Conservation (phyloP, 495 filamentous ascomycete species). For the Glarea lozoyensis region DNA sequence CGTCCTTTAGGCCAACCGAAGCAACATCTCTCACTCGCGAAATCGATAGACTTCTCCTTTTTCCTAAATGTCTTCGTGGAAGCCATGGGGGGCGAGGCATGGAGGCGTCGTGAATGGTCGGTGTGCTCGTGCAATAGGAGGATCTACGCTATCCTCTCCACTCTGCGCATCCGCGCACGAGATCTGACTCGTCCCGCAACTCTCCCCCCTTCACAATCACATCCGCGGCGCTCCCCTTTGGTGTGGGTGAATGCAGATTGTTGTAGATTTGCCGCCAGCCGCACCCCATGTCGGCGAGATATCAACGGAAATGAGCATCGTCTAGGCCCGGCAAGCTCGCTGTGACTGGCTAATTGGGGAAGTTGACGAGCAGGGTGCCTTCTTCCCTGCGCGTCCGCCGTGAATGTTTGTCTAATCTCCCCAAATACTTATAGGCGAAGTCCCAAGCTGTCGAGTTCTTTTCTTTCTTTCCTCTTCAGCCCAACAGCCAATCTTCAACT, state of each 20-base stretch:
- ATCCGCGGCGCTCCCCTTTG: background rate
- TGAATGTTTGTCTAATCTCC: constrained; percentile 16
- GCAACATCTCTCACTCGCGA: too few species aligned
- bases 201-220: background rate
- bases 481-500: constrained; percentile 36
- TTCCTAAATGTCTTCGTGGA: too few species aligned
- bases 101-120: too few species aligned
- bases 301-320: background rate
- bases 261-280: constrained; percentile 5
- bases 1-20: too few species aligned
- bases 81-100: too few species aligned
- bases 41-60: too few species aligned
- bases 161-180: too few species aligned
- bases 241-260: background rate
- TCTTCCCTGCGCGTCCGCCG: constrained; percentile 1
- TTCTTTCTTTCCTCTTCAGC: constrained; percentile 37
- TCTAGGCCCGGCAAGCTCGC: background rate
- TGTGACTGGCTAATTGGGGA: too few species aligned
- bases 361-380: background rate
- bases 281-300: constrained; percentile 2
- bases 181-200: too few species aligned
- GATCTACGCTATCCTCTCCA: too few species aligned
- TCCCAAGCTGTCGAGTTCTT: constrained; percentile 19
- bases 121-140: too few species aligned
- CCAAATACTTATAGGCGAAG: constrained; percentile 17